These are phyloP conservation scores for Backusella macrospora DNA, from an alignment of 192 early-diverging fungal genomes.

Conservation along the genomic window DNA sequence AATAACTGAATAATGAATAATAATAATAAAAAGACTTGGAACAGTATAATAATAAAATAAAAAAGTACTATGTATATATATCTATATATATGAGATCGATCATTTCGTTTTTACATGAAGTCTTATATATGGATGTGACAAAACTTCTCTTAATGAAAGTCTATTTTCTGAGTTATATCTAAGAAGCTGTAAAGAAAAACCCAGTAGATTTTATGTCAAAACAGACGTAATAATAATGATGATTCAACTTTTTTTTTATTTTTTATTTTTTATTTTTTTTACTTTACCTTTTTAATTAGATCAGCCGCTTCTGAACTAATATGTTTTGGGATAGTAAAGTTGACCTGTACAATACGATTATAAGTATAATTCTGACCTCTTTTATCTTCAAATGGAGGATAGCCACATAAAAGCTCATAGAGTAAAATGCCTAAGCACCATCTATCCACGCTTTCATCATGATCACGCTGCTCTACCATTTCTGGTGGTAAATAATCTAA, in stretches of 20 bases:
- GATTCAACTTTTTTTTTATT: background rate
- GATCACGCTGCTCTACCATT: conserved; percentile 87
- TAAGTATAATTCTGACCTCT: conserved; percentile 73
- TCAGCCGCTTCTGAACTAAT: conserved; percentile 82
- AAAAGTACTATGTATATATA: background rate
- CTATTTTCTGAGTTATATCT: conserved; percentile 70
- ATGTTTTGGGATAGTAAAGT: conserved; percentile 79
- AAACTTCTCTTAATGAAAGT: conserved; percentile 72
- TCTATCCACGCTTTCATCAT: conserved; percentile 82
- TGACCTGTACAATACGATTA: conserved; percentile 79
- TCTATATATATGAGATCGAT: background rate
- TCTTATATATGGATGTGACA: conserved; percentile 71
- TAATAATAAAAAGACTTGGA: too few species aligned
- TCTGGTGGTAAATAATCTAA: conserved; percentile 96
- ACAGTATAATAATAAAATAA: too few species aligned
- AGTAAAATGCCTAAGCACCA: conserved; percentile 93
- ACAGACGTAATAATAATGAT: background rate
- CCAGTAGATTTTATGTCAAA: background rate
- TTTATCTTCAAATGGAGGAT: conserved; percentile 88
- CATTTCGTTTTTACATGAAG: background rate
- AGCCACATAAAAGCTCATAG: conserved; percentile 93
- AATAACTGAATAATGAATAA: background rate
- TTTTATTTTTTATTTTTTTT: conserved; percentile 11
- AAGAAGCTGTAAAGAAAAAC: conserved; percentile 58
- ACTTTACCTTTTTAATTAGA: conserved; percentile 74